These are phyloP conservation scores for Camillea tinctor DNA, from an alignment of 2,329 filamentous ascomycete genomes.

Conservation along the genomic window DNA sequence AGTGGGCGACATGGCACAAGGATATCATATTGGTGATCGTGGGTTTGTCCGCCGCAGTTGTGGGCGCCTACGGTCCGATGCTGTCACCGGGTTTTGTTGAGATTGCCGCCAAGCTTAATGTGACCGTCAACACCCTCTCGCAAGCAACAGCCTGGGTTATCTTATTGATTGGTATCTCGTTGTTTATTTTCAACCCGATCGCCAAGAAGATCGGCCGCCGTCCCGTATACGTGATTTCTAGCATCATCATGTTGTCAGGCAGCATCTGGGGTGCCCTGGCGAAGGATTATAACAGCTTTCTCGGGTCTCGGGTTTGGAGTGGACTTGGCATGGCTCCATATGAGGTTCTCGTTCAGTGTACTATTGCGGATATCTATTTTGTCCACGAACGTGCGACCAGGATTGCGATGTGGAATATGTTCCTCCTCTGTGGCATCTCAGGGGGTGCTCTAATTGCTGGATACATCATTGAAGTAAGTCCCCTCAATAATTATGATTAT, in stretches of 20 bases:
- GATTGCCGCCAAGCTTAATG: conserved; percentile 42
- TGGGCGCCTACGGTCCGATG: conserved; percentile 52
- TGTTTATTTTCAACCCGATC: conserved; percentile 51
- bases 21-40: conserved; percentile 46
- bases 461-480: conserved; percentile 37
- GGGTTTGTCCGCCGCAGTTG: conserved; percentile 44
- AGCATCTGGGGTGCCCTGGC: conserved; percentile 48
- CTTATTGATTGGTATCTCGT: conserved; percentile 45
- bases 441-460: conserved; percentile 41
- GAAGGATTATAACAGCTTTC: conserved; percentile 43
- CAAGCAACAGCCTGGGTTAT: conserved; percentile 49
- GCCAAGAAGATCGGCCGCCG: conserved; percentile 50
- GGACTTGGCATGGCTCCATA: conserved; percentile 51
- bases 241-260: conserved; percentile 45
- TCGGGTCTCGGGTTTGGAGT: conserved; percentile 45
- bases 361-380: conserved; percentile 46
- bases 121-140: conserved; percentile 42
- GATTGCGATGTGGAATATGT: conserved; percentile 42
- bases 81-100: conserved; percentile 48
- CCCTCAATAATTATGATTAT: background rate
- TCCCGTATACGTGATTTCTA: conserved; percentile 48
- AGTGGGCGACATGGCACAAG: conserved; percentile 46
- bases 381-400: conserved; percentile 45
- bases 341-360: conserved; percentile 53
- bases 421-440: conserved; percentile 40